A percentile compares a stretch with the other conserved stretches of the same genome.
These are phyloP conservation scores for Colletotrichum sp. DNA, from an alignment of 2,329 filamentous ascomycete genomes.

Conservation along the genomic window DNA sequence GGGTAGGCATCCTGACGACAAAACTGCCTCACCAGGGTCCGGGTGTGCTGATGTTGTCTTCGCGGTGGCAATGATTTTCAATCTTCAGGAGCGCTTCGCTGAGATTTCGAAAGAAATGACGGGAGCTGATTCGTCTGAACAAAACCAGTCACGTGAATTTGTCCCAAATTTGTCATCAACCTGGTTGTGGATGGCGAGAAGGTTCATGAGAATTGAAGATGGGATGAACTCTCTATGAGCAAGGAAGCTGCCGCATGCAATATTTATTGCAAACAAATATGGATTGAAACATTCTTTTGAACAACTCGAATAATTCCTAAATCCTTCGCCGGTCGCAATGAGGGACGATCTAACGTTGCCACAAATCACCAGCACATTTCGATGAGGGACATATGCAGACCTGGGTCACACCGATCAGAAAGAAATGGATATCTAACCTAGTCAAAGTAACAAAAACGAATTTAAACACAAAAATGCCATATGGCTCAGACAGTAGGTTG, in stretches of 20 bases:
- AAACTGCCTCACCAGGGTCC: fast-evolving
- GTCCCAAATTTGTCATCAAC: background rate
- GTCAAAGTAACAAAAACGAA: background rate
- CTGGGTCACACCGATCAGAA: background rate
- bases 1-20: fast-evolving
- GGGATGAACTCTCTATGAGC: background rate
- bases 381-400: background rate
- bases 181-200: background rate
- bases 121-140: background rate
- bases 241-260: background rate
- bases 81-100: fast-evolving
- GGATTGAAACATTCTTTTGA: background rate
- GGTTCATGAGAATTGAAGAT: background rate
- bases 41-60: background rate
- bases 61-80: fast-evolving
- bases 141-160: background rate
- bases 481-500: background rate
- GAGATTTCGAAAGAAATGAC: background rate
- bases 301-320: background rate
- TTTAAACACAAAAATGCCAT: background rate
- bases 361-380: background rate
- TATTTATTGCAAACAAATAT: fast-evolving
- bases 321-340: fast-evolving
- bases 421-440: background rate
- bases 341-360: background rate